These are phyloP conservation scores for Daldinia grandis DNA, from an alignment of 495 filamentous ascomycete species.

Conservation along the genomic window DNA sequence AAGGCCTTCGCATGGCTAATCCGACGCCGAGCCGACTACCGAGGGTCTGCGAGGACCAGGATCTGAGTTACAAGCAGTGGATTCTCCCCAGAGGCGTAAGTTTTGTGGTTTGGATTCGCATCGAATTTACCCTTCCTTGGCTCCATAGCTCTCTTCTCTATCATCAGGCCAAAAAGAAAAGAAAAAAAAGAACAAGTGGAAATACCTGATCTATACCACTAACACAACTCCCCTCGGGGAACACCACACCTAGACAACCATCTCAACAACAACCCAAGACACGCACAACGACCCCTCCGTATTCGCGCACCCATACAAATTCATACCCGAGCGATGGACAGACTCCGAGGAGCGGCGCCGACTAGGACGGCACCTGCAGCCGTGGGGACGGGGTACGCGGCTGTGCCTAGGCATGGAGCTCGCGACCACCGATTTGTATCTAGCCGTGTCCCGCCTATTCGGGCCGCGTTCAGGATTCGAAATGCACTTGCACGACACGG, in stretches of 20 bases:
- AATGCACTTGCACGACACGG: conserved; percentile 28
- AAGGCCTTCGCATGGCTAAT: conserved; percentile 52
- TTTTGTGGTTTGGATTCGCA: background rate
- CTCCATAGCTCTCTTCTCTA: background rate
- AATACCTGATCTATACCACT: background rate
- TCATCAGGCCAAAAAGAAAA: too few relatives aligned
- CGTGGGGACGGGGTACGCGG: conserved; percentile 56
- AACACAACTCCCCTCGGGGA: background rate
- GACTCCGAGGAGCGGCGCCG: conserved; percentile 45
- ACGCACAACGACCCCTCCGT: conserved; percentile 52
- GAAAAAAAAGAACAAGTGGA: background rate
- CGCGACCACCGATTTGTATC: conserved; percentile 57
- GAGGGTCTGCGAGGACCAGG: conserved; percentile 53
- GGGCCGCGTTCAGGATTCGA: conserved; percentile 18
- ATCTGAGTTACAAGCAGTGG: conserved; percentile 50
- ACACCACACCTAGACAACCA: conserved; percentile 24
- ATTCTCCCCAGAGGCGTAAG: conserved; percentile 41
- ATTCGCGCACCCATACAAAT: conserved; percentile 49
- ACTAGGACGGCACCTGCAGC: conserved; percentile 53
- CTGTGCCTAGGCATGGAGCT: conserved; percentile 59
- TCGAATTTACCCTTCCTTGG: background rate
- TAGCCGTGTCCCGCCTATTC: conserved; percentile 46
- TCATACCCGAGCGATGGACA: conserved; percentile 59
- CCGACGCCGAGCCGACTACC: conserved; percentile 54
- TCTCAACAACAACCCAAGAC: conserved; percentile 40